These are phyloP conservation scores for Leccinum subrobustum DNA, from an alignment of 1,284 basidiomycete species.

Conservation along the genomic window DNA sequence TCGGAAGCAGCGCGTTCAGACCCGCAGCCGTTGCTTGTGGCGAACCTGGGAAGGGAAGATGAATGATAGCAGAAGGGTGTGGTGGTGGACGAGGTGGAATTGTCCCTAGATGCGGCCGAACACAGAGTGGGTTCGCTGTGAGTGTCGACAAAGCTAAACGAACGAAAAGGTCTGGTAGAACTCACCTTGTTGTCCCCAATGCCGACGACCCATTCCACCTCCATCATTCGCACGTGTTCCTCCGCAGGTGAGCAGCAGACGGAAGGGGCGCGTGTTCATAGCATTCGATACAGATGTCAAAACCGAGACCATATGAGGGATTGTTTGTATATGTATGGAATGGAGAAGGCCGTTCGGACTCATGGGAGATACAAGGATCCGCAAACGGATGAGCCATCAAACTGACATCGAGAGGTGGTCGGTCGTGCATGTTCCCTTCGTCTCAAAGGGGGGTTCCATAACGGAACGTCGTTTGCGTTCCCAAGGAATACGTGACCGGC, in stretches of 20 bases:
- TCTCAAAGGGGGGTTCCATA: conserved; percentile 12
- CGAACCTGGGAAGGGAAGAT: not conserved
- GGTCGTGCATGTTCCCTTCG: conserved; percentile 8
- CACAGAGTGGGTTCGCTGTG: not conserved
- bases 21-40: not conserved
- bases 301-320: conserved; percentile 60
- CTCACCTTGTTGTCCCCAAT: not conserved
- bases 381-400: conserved; percentile 8
- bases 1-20: not conserved
- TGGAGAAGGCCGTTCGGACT: conserved; percentile 39
- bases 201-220: not conserved
- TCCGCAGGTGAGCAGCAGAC: conserved; percentile 23
- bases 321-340: conserved; percentile 59
- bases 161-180: not conserved
- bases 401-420: conserved; percentile 1
- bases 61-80: not conserved
- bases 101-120: not conserved
- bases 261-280: conserved; percentile 77
- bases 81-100: not conserved
- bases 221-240: conserved; percentile 1
- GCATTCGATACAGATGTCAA: conserved; percentile 84
- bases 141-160: not conserved
- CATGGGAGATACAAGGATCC: conserved; percentile 8
- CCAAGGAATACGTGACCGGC: conserved; percentile 73
- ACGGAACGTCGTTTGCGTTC: conserved; percentile 76